A percentile compares a stretch with the other conserved stretches of the same genome.
Conservation (phyloP, 768 basidiomycete species). For the Gautieria morchelliformis region DNA sequence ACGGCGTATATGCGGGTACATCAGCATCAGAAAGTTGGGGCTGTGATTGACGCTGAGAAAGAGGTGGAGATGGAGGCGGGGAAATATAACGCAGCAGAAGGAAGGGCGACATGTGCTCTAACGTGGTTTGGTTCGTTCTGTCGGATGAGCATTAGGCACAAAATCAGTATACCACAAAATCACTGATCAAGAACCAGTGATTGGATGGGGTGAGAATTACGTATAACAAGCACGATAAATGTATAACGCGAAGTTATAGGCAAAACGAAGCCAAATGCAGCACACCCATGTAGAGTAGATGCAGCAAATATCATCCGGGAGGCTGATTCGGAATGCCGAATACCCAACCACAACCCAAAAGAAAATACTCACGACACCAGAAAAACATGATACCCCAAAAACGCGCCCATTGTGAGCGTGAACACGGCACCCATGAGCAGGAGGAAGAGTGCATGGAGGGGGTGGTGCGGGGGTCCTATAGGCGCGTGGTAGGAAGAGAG, state of each 20-base stretch:
- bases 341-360: no score
- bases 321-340: no score
- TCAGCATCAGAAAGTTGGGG: no score
- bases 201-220: no score
- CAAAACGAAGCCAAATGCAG: no score
- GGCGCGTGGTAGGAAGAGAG: no score
- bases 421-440: slow-evolving; percentile 51
- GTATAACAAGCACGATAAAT: no score
- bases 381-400: slow-evolving; percentile 67
- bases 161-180: background rate
- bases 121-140: slow-evolving; percentile 81
- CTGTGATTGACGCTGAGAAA: background rate
- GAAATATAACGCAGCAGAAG: slow-evolving; percentile 64
- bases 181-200: background rate
- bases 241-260: no score
- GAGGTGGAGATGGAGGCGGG: slow-evolving; percentile 35
- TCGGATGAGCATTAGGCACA: background rate
- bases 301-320: no score
- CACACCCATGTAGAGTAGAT: no score
- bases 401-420: slow-evolving; percentile 61
- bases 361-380: slow-evolving; percentile 50
- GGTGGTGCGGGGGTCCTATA: slow-evolving; percentile 45
- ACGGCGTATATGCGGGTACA: no score
- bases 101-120: slow-evolving; percentile 70
- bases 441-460: slow-evolving; percentile 62